Evolutionary conservation across 805 yeast genomes (phyloP), one percentile per base, ranked within the genome.

Genomic region (Yamadazyma paraphyllophila): DNA sequence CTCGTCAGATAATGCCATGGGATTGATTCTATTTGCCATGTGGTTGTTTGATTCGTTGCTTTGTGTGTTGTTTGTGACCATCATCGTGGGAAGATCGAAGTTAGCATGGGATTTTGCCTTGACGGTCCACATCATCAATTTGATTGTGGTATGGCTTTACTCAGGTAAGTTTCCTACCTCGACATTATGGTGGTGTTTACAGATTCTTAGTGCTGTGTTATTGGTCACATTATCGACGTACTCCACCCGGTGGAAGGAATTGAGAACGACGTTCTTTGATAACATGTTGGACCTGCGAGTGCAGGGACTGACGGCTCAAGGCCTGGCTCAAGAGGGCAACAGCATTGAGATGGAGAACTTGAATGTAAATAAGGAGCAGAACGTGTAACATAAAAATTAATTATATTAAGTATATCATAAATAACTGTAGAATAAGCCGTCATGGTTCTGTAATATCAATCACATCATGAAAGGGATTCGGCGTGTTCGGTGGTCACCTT

Each of bases 101-200:
- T 69, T 92, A 41, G 98, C 97, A 0, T 86, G 96, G 86, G 99
- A 92, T 66, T 92, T 94, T 69, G 97, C 96, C 9, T 60, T 92
- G n/a, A 94, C 99, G 0, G 80, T 92, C 12, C 97, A 94, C 63
- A 80, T 85, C 16, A 77, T 94, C 41, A 85, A 92, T 65, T 64
- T 92, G 17, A 43, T 82, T 2, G 81, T 88, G 2, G 88, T 82
- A 0, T 82, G 88, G 81, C 48, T 79, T 1, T 81, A 80, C 51
- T 74, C 88, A 1, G 77, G 80, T 0, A 72, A 75, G 26, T 77
- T 92, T 51, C 99, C 99, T 0, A 67, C 69, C 12, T 79, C 82
- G 29, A 51, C 85, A 5, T 71, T 83, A 40, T 92, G 98, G 98
- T 88, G 97, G 92, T 60, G 79, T 15, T 65, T 90, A 37, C 97